Evolutionary conservation across 768 basidiomycete species (phyloP).

Genomic region (Asterophora parasitica): DNA sequence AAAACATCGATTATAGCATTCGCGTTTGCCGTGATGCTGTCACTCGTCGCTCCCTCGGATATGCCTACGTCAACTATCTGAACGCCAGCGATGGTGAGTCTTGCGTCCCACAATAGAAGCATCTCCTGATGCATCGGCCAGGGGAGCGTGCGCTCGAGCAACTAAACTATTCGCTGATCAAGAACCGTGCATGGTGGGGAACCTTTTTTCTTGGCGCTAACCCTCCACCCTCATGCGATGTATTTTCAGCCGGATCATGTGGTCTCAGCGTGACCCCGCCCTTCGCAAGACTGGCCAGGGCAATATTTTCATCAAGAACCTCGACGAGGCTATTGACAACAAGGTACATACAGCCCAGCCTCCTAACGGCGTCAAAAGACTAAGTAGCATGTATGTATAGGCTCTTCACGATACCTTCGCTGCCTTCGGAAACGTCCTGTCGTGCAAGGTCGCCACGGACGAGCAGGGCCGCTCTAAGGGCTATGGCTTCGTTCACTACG

Average conservation of each 20-base stretch:
- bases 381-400: conserved; percentile 30
- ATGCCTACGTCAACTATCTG: conserved; percentile 99
- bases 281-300: conserved; percentile 99
- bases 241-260: conserved; percentile 90
- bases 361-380: neutral
- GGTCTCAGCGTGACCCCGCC: conserved; percentile 99
- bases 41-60: conserved; percentile 97
- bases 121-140: conserved; percentile 24
- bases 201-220: conserved; percentile 12
- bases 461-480: conserved; percentile 94
- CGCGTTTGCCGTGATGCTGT: conserved; percentile 99
- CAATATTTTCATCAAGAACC: conserved; percentile 99
- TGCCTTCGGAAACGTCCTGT: conserved; percentile 96
- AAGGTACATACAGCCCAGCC: conserved; percentile 50
- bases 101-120: neutral
- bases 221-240: conserved; percentile 6
- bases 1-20: conserved; percentile 51
- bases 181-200: conserved; percentile 88
- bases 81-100: conserved; percentile 85
- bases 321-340: conserved; percentile 96
- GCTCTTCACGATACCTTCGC: conserved; percentile 99
- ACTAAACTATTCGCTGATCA: conserved; percentile 98
- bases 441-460: conserved; percentile 98
- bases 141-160: conserved; percentile 98
- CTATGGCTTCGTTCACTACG: conserved; percentile 99